Evolutionary conservation across 2,329 filamentous ascomycete genomes (phyloP), one percentile per base, ranked within the genome.

Genomic region (Penicillium expansum): DNA sequence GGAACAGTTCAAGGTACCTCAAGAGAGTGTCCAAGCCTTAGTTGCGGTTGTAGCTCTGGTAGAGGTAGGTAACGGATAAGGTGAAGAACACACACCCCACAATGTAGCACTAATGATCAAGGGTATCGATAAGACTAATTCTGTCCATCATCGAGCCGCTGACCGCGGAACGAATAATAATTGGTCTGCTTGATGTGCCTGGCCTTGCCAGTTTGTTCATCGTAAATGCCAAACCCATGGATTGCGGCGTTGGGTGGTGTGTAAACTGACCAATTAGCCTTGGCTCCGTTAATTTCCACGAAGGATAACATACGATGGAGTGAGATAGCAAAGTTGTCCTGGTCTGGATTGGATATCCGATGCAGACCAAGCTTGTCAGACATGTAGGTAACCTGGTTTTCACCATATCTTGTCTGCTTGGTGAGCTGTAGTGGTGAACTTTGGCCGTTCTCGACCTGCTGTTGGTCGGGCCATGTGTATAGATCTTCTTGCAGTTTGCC

Each of bases 231-330:
- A 74, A 91, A 96, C 24, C 92, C 92, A 58, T 85, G 84, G 57
- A 84, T 88, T 37, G 91, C 91, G 37, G 93, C 92, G 68, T 96
- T 95, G 3, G 92, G 92, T 35, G 92, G 92, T 14, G 90, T 93
- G 71, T 94, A 94, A 58, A 95, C 80, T 82, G 58, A 29, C 42
- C 13, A 30, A 44, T 56, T 51, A 55, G 18, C 20, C 41, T 56
- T 18, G 56, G 27, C 22, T 48, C 41, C 10, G 6, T 38, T 32
- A 14, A 39, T 10, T 24, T n/a, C n/a, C 27, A 27, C 39, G 22
- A 50, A 11, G 8, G 44, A 33, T 24, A 24, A 76, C 83, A 69
- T 76, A 85, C 83, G 76, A 76, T 97, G 92, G 62, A 97, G 77
- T 55, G 91, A 96, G 48, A 96, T 87, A 62, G 92, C 92, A 69